phyloP scores from a whole-genome alignment of 148 eudicot genomes.

The Camellia sinensis region DNA sequence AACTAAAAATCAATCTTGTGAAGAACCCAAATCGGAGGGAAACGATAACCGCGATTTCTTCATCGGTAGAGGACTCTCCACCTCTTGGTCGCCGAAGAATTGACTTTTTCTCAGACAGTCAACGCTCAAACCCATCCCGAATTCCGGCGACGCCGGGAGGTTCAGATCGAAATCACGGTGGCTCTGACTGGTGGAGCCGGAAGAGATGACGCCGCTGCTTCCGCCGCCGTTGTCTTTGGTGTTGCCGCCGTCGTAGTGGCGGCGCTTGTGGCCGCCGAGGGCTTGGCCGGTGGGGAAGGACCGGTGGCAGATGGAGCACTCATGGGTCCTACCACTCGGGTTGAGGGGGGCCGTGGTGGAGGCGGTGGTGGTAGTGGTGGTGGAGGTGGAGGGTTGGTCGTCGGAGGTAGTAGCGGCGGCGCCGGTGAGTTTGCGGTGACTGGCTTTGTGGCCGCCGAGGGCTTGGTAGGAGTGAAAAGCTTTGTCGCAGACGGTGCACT shows the following conservation, averaged over 20 bases:
- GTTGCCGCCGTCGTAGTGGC: conserved; percentile 46
- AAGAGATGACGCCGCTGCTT: conserved; percentile 10
- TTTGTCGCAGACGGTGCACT: conserved; percentile 51
- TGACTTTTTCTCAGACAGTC: conserved; percentile 27
- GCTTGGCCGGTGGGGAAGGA: conserved; percentile 51
- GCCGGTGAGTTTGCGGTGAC: conserved; percentile 47
- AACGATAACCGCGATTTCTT: conserved; percentile 40
- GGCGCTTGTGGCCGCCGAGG: conserved; percentile 48
- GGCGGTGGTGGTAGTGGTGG: conserved; percentile 9
- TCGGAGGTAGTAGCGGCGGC: conserved; percentile 11
- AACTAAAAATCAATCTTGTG: background rate
- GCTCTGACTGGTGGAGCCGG: conserved; percentile 19
- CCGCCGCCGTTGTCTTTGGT: conserved; percentile 8
- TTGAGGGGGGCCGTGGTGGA: conserved; percentile 13
- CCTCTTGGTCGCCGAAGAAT: conserved; percentile 41
- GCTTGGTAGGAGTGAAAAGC: conserved; percentile 53
- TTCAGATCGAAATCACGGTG: conserved; percentile 44
- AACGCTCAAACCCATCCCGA: conserved; percentile 24
- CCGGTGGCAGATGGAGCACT: conserved; percentile 44
- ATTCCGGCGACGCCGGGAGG: conserved; percentile 42
- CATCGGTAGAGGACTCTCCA: conserved; percentile 44
- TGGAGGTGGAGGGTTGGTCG: conserved; percentile 12
- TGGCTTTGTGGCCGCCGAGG: conserved; percentile 71
- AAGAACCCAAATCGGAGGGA: background rate
- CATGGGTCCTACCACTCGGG: conserved; percentile 32